A percentile compares a stretch with the other conserved stretches of the same genome.
phyloP scores from a whole-genome alignment of 306 rosid genomes.

The Ceratonia siliqua region DNA sequence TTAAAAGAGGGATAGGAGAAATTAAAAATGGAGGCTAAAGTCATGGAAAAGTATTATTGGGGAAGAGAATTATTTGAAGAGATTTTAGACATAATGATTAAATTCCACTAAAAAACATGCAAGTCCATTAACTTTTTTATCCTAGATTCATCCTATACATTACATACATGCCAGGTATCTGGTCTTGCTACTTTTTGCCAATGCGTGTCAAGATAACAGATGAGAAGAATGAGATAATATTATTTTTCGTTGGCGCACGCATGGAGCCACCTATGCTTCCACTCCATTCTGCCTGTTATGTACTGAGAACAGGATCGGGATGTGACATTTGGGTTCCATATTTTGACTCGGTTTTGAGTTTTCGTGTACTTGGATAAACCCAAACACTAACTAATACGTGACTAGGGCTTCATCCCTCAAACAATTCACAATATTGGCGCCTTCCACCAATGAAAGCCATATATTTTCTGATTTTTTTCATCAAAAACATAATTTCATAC shows the following conservation, averaged over 20 bases:
- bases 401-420: not conserved
- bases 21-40: slow-evolving; percentile 29
- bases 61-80: slow-evolving; percentile 22
- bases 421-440: too few relatives aligned
- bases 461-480: too few relatives aligned
- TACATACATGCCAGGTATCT: slow-evolving; percentile 36
- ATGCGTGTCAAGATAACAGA: slow-evolving; percentile 29
- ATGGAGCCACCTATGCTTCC: slow-evolving; percentile 40
- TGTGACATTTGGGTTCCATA: slow-evolving; percentile 37
- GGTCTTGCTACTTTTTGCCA: not conserved
- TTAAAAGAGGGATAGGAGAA: too few relatives aligned
- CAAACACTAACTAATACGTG: not conserved
- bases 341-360: slow-evolving; percentile 27
- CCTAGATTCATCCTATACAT: slow-evolving; percentile 19
- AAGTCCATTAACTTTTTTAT: slow-evolving; percentile 8
- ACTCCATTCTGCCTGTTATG: slow-evolving; percentile 33
- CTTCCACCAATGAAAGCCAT: too few relatives aligned
- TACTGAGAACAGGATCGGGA: slow-evolving; percentile 31
- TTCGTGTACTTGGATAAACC: not conserved
- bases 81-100: slow-evolving; percentile 42
- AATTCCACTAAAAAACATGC: slow-evolving; percentile 36
- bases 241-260: slow-evolving; percentile 37
- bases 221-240: slow-evolving; percentile 24
- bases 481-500: too few relatives aligned
- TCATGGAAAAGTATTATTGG: slow-evolving; percentile 24